phyloP scores from a whole-genome alignment of 495 filamentous ascomycete genomes.

The Penicillium pancosmium region DNA sequence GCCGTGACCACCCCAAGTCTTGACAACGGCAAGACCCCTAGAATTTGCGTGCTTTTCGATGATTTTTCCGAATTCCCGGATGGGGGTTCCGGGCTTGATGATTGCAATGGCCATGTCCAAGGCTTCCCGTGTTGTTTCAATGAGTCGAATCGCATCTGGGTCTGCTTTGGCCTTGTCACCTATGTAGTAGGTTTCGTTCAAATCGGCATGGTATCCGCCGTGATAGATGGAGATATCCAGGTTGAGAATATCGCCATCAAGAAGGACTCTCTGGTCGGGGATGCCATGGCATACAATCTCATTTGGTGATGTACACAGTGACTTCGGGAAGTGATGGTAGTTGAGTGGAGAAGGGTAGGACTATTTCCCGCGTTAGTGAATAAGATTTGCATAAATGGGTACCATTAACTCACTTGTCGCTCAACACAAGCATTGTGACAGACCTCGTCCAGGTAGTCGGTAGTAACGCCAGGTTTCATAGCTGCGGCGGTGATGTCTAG shows the following conservation, averaged over 20 bases:
- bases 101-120: slow-evolving; percentile 67
- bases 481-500: slow-evolving; percentile 76
- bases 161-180: slow-evolving; percentile 68
- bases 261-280: slow-evolving; percentile 64
- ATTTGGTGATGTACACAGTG: slow-evolving; percentile 78
- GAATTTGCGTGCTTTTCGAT: slow-evolving; percentile 72
- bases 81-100: slow-evolving; percentile 69
- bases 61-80: slow-evolving; percentile 68
- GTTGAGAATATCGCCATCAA: slow-evolving; percentile 74
- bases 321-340: slow-evolving; percentile 84
- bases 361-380: slow-evolving; percentile 41
- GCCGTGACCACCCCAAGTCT: slow-evolving; percentile 72
- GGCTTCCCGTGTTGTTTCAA: slow-evolving; percentile 67
- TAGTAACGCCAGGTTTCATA: slow-evolving; percentile 72
- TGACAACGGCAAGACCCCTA: slow-evolving; percentile 62
- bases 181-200: slow-evolving; percentile 77
- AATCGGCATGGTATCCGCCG: slow-evolving; percentile 68
- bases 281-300: slow-evolving; percentile 83
- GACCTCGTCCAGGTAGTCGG: slow-evolving; percentile 80
- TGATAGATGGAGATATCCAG: slow-evolving; percentile 74
- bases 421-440: slow-evolving; percentile 82
- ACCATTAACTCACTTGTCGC: slow-evolving; percentile 59
- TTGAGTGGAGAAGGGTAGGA: slow-evolving; percentile 83
- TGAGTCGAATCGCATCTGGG: slow-evolving; percentile 64
- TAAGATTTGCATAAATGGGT: not conserved